Evolutionary conservation across 169 alveolate species (phyloP).

Genomic region (Babesia sp.): DNA sequence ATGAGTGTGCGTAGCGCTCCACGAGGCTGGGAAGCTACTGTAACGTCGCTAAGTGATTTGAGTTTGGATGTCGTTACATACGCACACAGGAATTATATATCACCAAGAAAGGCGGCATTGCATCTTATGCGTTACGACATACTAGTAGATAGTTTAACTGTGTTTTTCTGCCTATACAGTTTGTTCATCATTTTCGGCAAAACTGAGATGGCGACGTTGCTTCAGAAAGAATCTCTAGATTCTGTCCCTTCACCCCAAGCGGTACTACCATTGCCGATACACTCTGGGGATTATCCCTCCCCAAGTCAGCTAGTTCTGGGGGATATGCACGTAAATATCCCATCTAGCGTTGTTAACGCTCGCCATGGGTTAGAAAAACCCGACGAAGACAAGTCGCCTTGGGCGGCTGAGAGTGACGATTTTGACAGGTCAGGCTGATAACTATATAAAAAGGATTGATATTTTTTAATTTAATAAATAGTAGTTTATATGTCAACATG

Average conservation of each 20-base stretch:
- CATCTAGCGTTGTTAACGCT: neutral
- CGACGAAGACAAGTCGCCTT: conserved; percentile 53
- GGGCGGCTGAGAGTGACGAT: conserved; percentile 56
- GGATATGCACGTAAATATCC: neutral
- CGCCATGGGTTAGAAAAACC: neutral
- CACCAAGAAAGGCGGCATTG: neutral
- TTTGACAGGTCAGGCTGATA: conserved; percentile 36
- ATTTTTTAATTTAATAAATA: no score
- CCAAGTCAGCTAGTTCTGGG: neutral
- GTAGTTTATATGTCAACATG: neutral
- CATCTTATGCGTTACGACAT: neutral
- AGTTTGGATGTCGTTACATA: conserved; percentile 10
- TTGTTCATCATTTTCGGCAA: conserved; percentile 15
- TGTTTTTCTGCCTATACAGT: conserved; percentile 28
- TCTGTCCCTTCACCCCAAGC: neutral
- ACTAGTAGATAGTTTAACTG: neutral
- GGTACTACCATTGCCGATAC: conserved; percentile 1
- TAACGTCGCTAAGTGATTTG: conserved; percentile 20
- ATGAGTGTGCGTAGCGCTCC: conserved; percentile 23
- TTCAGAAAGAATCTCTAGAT: neutral
- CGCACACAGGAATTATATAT: neutral
- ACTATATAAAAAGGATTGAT: no score
- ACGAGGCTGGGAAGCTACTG: conserved; percentile 3
- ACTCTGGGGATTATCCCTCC: neutral
- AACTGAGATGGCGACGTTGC: neutral